Evolutionary conservation across 371 early-diverging fungal species (phyloP), one percentile per base, ranked within the genome.

Genomic region (Fennellomyces sp.): DNA sequence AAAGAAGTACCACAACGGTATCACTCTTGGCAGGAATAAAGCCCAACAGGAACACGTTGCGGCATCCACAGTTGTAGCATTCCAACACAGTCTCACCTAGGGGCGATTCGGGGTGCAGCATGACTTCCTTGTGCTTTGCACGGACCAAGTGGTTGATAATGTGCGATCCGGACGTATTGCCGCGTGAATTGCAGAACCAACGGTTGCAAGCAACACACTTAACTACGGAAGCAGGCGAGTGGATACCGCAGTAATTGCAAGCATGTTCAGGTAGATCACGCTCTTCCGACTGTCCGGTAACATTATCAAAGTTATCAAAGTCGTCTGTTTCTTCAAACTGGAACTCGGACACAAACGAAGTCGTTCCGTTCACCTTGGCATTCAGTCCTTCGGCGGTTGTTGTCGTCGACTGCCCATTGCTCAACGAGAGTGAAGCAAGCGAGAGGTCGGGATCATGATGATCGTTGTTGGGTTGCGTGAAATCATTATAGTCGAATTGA

Each of bases 11-110:
- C 0, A 98, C 97, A 0, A 98, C 98, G 0, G 97, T 95, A 69
- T 97, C 97, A 42, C 91, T 88, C 73, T 98, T 98, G 17, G 99
- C 99, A 3, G 99, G 98, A 61, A 97, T 97, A 66, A 97, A 98
- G 0, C 98, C 99, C 25, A 99, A 87, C 58, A 96, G 81, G 68
- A 99, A 99, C 15, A 96, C 91, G 67, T 99, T 99, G 42, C 93
- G 84, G 64, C 90, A 92, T 13, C 97, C 96, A 76, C 99, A 99
- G 75, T 95, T 92, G 75, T 95, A 97, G 75, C 99, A 99, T 72
- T 98, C 97, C 58, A 98, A 81, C 0, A 91, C 83, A 4, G 95
- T 93, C 58, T 97, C 97, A 11, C 97, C 98, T 5, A 97, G 85
- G 21, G 94, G 91, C 5, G 94, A 91, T 31, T 93, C 91, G 0